Percentiles rank a stretch among this genome's conserved stretches.
These are phyloP conservation scores for Phytophthora ohioensis DNA, from an alignment of 352 stramenopile genomes.

Conservation along the genomic window DNA sequence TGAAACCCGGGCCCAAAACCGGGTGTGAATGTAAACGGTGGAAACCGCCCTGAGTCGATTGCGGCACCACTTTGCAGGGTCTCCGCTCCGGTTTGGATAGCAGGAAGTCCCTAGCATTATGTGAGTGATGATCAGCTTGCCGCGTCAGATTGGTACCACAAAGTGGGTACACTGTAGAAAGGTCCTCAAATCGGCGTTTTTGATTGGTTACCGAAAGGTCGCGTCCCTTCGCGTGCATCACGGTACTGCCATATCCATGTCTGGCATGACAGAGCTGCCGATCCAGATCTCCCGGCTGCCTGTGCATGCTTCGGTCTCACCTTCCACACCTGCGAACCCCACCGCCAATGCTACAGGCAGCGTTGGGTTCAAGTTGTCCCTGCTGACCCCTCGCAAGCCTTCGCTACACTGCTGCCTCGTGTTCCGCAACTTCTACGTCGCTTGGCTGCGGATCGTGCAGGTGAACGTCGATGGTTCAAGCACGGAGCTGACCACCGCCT, in stretches of 20 bases:
- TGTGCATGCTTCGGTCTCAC: neutral
- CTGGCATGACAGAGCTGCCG: constrained; percentile 35
- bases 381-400: constrained; percentile 31
- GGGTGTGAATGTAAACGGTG: constrained; percentile 1
- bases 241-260: constrained; percentile 4
- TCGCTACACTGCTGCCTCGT: constrained; percentile 43
- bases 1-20: constrained; percentile 18
- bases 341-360: constrained; percentile 43
- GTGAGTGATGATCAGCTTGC: neutral
- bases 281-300: constrained; percentile 34
- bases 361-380: constrained; percentile 51
- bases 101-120: neutral
- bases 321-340: constrained; percentile 1
- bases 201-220: constrained; percentile 38
- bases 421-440: constrained; percentile 80
- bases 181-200: constrained; percentile 15
- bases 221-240: constrained; percentile 27
- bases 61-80: neutral
- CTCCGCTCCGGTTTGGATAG: neutral
- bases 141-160: constrained; percentile 10
- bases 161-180: constrained; percentile 18
- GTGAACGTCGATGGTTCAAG: constrained; percentile 52
- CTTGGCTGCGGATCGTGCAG: constrained; percentile 62
- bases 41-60: constrained; percentile 1
- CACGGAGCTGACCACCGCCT: constrained; percentile 47